A percentile compares a stretch with the other conserved stretches of the same genome.
These are phyloP conservation scores for Fusarium secorum DNA, from an alignment of 2,329 filamentous ascomycete species.

Conservation along the genomic window DNA sequence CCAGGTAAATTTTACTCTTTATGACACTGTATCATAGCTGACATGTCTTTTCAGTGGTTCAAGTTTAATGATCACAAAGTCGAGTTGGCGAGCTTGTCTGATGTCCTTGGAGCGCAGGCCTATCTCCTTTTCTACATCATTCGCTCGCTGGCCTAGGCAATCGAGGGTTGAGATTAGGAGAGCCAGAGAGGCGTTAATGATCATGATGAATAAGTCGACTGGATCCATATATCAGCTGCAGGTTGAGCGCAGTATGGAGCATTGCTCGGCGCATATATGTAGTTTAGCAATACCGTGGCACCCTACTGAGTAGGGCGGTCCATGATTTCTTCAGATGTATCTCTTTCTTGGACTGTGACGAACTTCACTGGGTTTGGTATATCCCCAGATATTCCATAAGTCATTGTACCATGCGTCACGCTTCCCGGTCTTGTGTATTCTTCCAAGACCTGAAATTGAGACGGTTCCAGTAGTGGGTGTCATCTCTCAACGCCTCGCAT, in stretches of 20 bases:
- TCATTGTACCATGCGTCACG: neutral
- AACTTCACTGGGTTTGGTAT: neutral
- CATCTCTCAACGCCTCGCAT: neutral
- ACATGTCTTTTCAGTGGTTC: conserved; percentile 73
- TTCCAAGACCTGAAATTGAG: neutral
- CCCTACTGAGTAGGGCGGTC: neutral
- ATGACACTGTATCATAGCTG: neutral
- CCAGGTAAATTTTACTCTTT: conserved; percentile 53
- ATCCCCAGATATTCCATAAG: neutral
- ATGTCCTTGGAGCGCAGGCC: conserved; percentile 85
- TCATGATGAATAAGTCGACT: conserved; percentile 1
- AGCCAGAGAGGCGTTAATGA: conserved; percentile 20
- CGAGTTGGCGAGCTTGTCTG: conserved; percentile 80
- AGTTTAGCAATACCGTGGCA: conserved; percentile 18
- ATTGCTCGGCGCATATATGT: conserved; percentile 34
- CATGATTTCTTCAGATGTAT: neutral
- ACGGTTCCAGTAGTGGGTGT: neutral
- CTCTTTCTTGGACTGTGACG: neutral
- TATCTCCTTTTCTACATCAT: conserved; percentile 91
- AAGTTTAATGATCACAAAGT: conserved; percentile 96
- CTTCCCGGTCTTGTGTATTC: neutral
- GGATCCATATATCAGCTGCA: conserved; percentile 1
- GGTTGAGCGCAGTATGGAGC: conserved; percentile 18
- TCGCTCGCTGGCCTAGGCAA: conserved; percentile 60
- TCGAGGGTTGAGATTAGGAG: neutral